Evolutionary conservation across 2,329 filamentous ascomycete species (phyloP).

Genomic region (Colletotrichum brevisporum): DNA sequence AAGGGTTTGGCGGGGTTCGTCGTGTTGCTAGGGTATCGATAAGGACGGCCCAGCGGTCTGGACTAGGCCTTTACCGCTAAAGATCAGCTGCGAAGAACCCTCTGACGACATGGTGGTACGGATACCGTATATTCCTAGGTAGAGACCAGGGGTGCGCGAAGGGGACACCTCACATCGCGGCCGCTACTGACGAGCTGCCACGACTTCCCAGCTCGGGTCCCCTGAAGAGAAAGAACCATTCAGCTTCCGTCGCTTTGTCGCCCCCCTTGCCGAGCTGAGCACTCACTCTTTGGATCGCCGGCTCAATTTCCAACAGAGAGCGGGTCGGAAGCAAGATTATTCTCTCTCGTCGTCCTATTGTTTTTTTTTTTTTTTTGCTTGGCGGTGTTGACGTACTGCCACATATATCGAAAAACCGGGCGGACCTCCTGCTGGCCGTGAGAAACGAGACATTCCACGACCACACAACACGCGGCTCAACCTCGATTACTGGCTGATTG

Average conservation of each 20-base stretch:
- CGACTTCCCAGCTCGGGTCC: conserved; percentile 9
- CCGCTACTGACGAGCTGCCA: conserved; percentile 17
- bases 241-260: neutral
- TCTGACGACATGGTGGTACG: conserved; percentile 22
- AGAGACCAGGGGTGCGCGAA: conserved; percentile 5
- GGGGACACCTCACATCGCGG: neutral
- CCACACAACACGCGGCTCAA: conserved; percentile 16
- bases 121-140: too few species aligned
- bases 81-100: conserved; percentile 22
- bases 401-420: conserved; percentile 13
- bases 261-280: conserved; percentile 21
- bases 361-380: conserved; percentile 16
- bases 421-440: conserved; percentile 1
- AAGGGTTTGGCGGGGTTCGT: conserved; percentile 24
- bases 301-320: conserved; percentile 9
- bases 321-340: conserved; percentile 26
- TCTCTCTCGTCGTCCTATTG: conserved; percentile 8
- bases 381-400: conserved; percentile 29
- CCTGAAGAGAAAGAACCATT: conserved; percentile 18
- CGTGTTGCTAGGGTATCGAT: conserved; percentile 14
- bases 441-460: conserved; percentile 1
- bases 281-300: conserved; percentile 14
- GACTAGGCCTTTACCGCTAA: conserved; percentile 28
- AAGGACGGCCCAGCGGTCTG: conserved; percentile 19
- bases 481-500: conserved; percentile 15